Base-by-base conservation (phyloP, 2,329 filamentous ascomycete genomes). In the Canariomyces notabilis region DNA sequence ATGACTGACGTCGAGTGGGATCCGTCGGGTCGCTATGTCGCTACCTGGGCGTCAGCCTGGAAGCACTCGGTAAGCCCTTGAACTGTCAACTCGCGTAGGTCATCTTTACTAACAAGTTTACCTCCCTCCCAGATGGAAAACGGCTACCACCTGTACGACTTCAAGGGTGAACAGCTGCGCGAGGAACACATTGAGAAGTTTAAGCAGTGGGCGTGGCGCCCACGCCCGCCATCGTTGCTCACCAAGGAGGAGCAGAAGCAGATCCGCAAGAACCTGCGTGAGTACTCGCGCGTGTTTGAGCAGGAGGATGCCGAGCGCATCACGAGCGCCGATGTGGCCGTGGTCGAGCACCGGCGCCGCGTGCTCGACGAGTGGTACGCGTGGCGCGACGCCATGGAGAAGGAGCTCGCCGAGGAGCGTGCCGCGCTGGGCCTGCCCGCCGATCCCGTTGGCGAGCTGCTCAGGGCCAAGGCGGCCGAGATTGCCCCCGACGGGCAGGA, bases 1-100 rank as follows among this genome's bases (percentile, higher is more conserved):
- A 85, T 98, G 44, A 98, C 93, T 20, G 91, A 98, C 63, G 83
- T 97, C 40, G 91, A 97, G 65, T 98, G 93, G 93, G 93, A 98
- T 64, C 90, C 93, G 9, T 95, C 89, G 47, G 93, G 93, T 50
- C 85, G 93, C 54, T 98, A 89, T 63, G 88, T 98, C 37, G 89
- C 90, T 52, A 94, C 87, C 34, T 94, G 89, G 74, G 90, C 91
- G 36, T 93, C 87, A 62, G 83, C 87, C 42, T 98, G 93, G 90
- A 96, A 95, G 70, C 91, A 97, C 68, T 78, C 85, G 59, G 90
- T 95, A 84, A 75, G 87, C 72, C 38, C 34, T 20, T 8, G 4
- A n/a, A n/a, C 3, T 14, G 11, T 15, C 5, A 29, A 12, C 26
- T 11, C 22, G 14, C 26, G 21, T 11, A 32, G 33, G n/a, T 23